Percentiles rank a stretch among this genome's conserved stretches.
Evolutionary conservation across 305 asterid species (phyloP).

Genomic region (Rubia tinctorum): DNA sequence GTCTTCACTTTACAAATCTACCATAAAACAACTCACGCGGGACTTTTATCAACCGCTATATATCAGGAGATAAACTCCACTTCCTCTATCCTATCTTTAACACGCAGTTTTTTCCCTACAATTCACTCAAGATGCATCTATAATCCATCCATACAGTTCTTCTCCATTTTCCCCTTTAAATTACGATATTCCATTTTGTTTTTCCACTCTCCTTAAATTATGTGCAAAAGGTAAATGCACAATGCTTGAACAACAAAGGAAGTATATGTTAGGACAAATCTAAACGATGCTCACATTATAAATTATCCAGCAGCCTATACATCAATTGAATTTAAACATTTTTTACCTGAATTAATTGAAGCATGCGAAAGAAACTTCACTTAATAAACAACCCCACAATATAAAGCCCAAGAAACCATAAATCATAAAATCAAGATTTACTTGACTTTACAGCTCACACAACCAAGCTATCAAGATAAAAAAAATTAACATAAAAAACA

Average conservation of each 20-base stretch:
- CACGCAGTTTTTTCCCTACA: too few relatives aligned
- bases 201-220: neutral
- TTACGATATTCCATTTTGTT: neutral
- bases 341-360: neutral
- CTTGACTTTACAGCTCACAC: neutral
- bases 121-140: too few relatives aligned
- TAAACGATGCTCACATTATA: neutral
- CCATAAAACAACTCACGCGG: neutral
- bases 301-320: too few relatives aligned
- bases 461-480: constrained; percentile 9
- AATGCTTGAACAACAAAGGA: too few relatives aligned
- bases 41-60: neutral
- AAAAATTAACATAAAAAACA: neutral
- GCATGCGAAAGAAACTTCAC: neutral
- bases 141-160: neutral
- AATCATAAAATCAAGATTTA: neutral
- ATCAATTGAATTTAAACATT: neutral
- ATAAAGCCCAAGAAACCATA: neutral
- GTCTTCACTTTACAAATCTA: neutral
- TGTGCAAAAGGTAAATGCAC: neutral
- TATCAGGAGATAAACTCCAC: neutral
- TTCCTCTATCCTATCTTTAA: too few relatives aligned
- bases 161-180: neutral
- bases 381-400: neutral
- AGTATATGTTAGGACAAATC: neutral